Percentiles rank a stretch among this genome's conserved stretches.
These are phyloP conservation scores for Spathaspora boniae DNA, from an alignment of 805 yeast species.

Conservation along the genomic window DNA sequence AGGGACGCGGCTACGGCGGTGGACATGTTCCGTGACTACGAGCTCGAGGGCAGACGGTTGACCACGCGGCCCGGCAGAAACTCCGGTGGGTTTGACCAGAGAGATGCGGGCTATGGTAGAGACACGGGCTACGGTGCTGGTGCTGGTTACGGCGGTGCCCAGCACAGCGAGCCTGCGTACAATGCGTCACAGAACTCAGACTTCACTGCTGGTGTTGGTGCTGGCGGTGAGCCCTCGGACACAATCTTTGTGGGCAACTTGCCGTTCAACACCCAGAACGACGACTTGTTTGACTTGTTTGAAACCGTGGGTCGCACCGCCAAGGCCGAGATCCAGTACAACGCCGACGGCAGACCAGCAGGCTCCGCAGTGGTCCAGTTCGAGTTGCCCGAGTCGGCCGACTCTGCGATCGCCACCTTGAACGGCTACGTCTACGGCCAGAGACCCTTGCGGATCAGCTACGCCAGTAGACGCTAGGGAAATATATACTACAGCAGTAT, in stretches of 20 bases:
- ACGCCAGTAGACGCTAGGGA: conserved; percentile 42
- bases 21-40: conserved; percentile 62
- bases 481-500: too few species aligned
- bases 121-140: conserved; percentile 14
- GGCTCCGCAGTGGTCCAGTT: conserved; percentile 88
- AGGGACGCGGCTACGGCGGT: conserved; percentile 75
- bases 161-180: not conserved
- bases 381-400: conserved; percentile 63
- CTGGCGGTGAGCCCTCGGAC: conserved; percentile 49
- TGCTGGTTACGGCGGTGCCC: conserved; percentile 9
- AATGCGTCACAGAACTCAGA: conserved; percentile 37
- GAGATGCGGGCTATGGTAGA: conserved; percentile 9
- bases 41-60: conserved; percentile 69
- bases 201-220: conserved; percentile 65
- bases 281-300: conserved; percentile 80
- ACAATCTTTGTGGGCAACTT: conserved; percentile 68
- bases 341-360: conserved; percentile 59
- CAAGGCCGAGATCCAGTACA: conserved; percentile 71
- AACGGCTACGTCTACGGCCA: conserved; percentile 83
- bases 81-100: not conserved
- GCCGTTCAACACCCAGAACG: conserved; percentile 85
- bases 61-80: conserved; percentile 71
- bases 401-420: conserved; percentile 68
- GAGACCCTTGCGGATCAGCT: conserved; percentile 65
- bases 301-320: conserved; percentile 76